Conservation (phyloP, 345 rosid species). For the Eucalyptus pauciflora region DNA sequence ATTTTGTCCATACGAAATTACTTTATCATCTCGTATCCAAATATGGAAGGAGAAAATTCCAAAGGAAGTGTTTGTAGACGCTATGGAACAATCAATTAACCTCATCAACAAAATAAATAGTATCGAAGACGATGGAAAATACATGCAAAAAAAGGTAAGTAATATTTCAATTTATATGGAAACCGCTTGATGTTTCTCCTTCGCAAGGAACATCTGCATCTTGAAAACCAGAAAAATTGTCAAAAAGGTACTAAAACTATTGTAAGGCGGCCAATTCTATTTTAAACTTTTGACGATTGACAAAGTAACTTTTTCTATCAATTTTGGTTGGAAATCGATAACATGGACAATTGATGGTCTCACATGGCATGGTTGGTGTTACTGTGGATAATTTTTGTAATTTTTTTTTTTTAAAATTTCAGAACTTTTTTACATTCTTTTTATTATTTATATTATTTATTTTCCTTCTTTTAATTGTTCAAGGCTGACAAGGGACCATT, state of each 20-base stretch:
- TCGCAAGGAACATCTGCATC: not conserved
- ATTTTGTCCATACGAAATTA: not conserved
- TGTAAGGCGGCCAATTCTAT: fast-evolving
- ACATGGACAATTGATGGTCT: fast-evolving
- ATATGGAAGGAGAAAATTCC: not conserved
- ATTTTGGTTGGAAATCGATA: fast-evolving
- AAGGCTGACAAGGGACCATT: too few relatives aligned
- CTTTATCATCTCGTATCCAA: too few relatives aligned
- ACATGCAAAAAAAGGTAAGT: not conserved
- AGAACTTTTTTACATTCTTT: too few relatives aligned
- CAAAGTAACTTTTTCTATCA: fast-evolving
- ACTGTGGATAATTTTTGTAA: too few relatives aligned
- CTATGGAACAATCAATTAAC: not conserved
- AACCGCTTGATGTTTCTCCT: not conserved
- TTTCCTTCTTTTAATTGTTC: too few relatives aligned
- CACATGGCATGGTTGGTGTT: fast-evolving
- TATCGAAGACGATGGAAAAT: not conserved
- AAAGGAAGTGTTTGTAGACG: not conserved
- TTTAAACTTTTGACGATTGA: not conserved
- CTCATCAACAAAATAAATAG: not conserved
- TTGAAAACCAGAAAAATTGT: not conserved
- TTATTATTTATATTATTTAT: too few relatives aligned
- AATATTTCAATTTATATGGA: not conserved
- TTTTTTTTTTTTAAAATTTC: too few relatives aligned
- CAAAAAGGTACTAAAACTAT: not conserved